These are phyloP conservation scores for Hygrophorus pudorinus DNA, from an alignment of 768 basidiomycete genomes.

Conservation along the genomic window DNA sequence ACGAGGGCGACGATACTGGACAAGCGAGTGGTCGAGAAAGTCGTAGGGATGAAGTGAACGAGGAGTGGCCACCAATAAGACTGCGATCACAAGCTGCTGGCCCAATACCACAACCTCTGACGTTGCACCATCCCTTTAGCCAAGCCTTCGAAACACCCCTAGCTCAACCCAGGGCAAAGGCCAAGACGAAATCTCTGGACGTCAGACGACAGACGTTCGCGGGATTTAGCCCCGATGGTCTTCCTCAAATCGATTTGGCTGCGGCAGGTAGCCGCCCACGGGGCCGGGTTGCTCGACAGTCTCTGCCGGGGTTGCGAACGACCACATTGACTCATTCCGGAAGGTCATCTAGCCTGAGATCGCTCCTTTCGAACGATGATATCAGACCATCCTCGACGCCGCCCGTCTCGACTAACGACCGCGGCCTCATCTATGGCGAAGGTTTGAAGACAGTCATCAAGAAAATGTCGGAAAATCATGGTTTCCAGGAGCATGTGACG, in stretches of 20 bases:
- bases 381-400: background rate
- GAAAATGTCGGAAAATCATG: slow-evolving; percentile 35
- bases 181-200: background rate
- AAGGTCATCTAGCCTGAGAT: background rate
- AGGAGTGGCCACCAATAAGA: background rate
- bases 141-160: too few species aligned
- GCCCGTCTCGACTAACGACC: background rate
- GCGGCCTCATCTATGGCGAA: background rate
- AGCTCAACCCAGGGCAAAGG: too few species aligned
- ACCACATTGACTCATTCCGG: background rate
- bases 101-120: too few species aligned
- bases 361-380: too few species aligned
- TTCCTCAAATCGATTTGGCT: background rate
- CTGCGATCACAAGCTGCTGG: background rate
- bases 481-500: slow-evolving; percentile 31
- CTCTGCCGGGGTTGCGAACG: background rate
- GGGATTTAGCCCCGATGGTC: background rate
- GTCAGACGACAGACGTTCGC: slow-evolving; percentile 3
- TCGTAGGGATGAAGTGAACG: background rate
- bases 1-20: background rate
- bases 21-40: background rate
- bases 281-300: background rate
- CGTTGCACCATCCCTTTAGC: too few species aligned
- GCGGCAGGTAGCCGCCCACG: background rate
- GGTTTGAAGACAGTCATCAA: slow-evolving; percentile 15